phyloP scores from a whole-genome alignment of 495 filamentous ascomycete genomes.

The Sphaerosporella brunnea region DNA sequence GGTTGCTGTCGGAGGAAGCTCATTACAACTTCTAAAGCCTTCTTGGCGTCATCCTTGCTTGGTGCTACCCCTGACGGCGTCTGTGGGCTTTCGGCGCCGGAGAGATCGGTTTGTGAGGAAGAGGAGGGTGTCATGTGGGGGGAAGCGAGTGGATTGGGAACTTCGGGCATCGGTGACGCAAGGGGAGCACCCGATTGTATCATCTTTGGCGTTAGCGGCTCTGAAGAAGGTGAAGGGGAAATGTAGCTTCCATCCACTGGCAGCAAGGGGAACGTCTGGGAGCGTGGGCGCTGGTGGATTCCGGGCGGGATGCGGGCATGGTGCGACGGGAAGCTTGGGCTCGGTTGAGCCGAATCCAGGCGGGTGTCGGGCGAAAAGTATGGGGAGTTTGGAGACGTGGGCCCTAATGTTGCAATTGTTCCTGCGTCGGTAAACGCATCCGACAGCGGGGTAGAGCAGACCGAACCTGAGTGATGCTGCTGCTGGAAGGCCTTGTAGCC shows the following conservation, averaged over 20 bases:
- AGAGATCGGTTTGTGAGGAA: slow-evolving; percentile 28
- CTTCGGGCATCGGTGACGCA: slow-evolving; percentile 51
- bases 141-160: slow-evolving; percentile 30
- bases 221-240: slow-evolving; percentile 42
- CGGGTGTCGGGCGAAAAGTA: slow-evolving; percentile 61
- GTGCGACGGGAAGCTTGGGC: slow-evolving; percentile 34
- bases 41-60: slow-evolving; percentile 74
- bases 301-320: slow-evolving; percentile 41
- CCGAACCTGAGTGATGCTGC: slow-evolving; percentile 33
- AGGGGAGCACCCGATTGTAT: slow-evolving; percentile 38
- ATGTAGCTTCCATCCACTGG: slow-evolving; percentile 52
- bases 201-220: slow-evolving; percentile 46
- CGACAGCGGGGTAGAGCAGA: slow-evolving; percentile 38
- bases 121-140: slow-evolving; percentile 20
- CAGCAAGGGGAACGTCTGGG: slow-evolving; percentile 74
- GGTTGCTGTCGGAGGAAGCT: slow-evolving; percentile 66
- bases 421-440: slow-evolving; percentile 43
- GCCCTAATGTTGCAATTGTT: slow-evolving; percentile 54
- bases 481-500: slow-evolving; percentile 29
- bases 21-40: slow-evolving; percentile 70
- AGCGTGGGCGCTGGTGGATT: slow-evolving; percentile 50
- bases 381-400: slow-evolving; percentile 71
- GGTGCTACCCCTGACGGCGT: slow-evolving; percentile 38
- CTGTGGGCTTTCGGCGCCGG: slow-evolving; percentile 30
- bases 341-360: slow-evolving; percentile 16